Base-by-base conservation (phyloP, 352 stramenopile species). In the Pythium dissimile region DNA sequence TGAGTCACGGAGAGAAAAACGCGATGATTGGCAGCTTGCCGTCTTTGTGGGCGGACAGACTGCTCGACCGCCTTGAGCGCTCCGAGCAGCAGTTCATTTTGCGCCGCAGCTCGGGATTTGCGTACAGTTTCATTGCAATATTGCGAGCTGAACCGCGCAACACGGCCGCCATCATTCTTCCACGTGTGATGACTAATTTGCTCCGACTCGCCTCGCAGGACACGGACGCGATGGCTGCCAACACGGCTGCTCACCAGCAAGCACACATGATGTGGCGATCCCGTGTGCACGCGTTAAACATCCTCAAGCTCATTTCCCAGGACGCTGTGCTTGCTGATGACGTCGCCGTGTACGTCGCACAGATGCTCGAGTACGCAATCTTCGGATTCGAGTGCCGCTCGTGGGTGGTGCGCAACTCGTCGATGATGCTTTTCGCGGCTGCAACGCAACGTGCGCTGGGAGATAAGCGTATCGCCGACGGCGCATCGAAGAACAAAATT, bases 391-490 rank as follows among this genome's bases (percentile, higher is more conserved):
- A 95, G 27, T 84, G 81, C 46, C 75, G 73, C 11, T 89, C 78
- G 3, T 97, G 86, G 86, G 84, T 87, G 1, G 89, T 97, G 23
- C 84, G 89, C 24, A 97, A 97, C 70, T 96, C 86, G 32, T 80
- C 85, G 1, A 97, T 96, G 87, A 97, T 97, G 89, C 77, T 97
- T 37, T 96, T 96, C 44, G 79, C 85, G 2, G 87, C 87, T 0
- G 73, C 80, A 2, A 88, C 81, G 1, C 84, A 93, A 59, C 79
- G 86, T 42, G 84, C 79, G 20, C 77, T 95, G 38, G 84, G 82
- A 42, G 84, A 94, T 56, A 93, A 95, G 54, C 80, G 86, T 27
- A 84, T 93, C 54, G 84, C 84, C 11, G 86, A 94, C 46, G 81
- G 81, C 21, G 74, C 75, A 24, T 82, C 71, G 7, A 51, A 62